A percentile compares a stretch with the other conserved stretches of the same genome.
These are phyloP conservation scores for Sapria himalayana DNA, from an alignment of 345 rosid species.

Conservation along the genomic window DNA sequence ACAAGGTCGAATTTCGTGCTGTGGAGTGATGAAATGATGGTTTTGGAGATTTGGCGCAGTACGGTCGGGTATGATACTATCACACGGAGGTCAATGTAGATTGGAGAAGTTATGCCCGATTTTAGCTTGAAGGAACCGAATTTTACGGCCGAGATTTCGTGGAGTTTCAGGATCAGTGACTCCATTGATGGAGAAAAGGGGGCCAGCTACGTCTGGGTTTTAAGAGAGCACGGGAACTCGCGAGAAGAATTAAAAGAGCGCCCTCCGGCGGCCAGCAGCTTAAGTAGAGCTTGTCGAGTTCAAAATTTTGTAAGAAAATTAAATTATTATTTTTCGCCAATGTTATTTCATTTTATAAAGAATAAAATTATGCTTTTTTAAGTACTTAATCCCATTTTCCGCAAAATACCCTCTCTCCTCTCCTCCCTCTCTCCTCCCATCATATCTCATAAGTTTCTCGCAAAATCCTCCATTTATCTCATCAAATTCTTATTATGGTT, in stretches of 20 bases:
- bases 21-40: conserved; percentile 45
- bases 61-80: conserved; percentile 67
- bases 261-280: too few relatives aligned
- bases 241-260: too few relatives aligned
- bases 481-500: too few relatives aligned
- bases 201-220: too few relatives aligned
- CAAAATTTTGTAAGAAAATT: background rate
- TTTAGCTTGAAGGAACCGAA: conserved; percentile 80
- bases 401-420: too few relatives aligned
- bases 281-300: background rate
- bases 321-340: background rate
- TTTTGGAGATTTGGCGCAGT: conserved; percentile 53
- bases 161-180: conserved; percentile 63
- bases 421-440: too few relatives aligned
- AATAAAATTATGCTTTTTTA: too few relatives aligned
- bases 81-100: conserved; percentile 91
- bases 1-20: conserved; percentile 35
- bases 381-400: too few relatives aligned
- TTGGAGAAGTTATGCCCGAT: conserved; percentile 78
- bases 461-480: too few relatives aligned
- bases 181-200: conserved; percentile 23
- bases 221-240: too few relatives aligned
- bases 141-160: conserved; percentile 79
- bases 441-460: too few relatives aligned
- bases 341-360: too few relatives aligned